Percentiles rank a stretch among this genome's conserved stretches.
These are phyloP conservation scores for Daedalea quercina DNA, from an alignment of 768 basidiomycete genomes.

Conservation along the genomic window DNA sequence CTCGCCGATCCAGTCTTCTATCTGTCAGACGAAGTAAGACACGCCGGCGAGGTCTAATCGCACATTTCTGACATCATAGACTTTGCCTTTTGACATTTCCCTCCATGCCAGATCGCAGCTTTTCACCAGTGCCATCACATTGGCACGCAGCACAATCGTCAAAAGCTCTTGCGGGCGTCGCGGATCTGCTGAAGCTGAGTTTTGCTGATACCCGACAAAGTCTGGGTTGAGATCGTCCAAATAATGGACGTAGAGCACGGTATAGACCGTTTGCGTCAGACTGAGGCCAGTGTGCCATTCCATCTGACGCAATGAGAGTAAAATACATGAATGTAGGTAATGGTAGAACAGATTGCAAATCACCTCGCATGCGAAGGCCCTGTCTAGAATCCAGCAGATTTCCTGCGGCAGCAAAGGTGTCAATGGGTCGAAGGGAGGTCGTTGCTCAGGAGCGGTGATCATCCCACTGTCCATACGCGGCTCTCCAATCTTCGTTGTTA, in stretches of 20 bases:
- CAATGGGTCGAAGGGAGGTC: constrained; percentile 56
- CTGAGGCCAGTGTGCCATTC: constrained; percentile 83
- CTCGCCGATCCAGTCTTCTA: constrained; percentile 85
- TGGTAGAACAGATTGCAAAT: constrained; percentile 10
- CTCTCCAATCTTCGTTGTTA: constrained; percentile 65
- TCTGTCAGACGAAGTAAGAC: not conserved
- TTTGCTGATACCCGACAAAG: constrained; percentile 20
- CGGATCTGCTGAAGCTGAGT: constrained; percentile 27
- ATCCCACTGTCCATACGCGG: constrained; percentile 85
- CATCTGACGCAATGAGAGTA: constrained; percentile 45
- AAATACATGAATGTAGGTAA: constrained; percentile 9
- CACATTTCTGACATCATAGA: constrained; percentile 62
- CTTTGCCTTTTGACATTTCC: constrained; percentile 67
- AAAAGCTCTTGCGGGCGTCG: constrained; percentile 55
- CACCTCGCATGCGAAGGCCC: constrained; percentile 74
- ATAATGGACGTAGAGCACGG: constrained; percentile 66
- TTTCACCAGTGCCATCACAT: constrained; percentile 65
- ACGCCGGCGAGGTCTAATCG: constrained; percentile 8
- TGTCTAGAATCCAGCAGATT: constrained; percentile 84
- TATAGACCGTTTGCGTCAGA: constrained; percentile 83
- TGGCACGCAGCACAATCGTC: constrained; percentile 61
- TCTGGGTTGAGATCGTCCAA: constrained; percentile 57
- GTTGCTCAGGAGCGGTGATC: constrained; percentile 31
- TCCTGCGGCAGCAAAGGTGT: constrained; percentile 66
- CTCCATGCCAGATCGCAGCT: constrained; percentile 79